Base-by-base conservation (phyloP, 768 basidiomycete species). In the Lentinula lateritia region DNA sequence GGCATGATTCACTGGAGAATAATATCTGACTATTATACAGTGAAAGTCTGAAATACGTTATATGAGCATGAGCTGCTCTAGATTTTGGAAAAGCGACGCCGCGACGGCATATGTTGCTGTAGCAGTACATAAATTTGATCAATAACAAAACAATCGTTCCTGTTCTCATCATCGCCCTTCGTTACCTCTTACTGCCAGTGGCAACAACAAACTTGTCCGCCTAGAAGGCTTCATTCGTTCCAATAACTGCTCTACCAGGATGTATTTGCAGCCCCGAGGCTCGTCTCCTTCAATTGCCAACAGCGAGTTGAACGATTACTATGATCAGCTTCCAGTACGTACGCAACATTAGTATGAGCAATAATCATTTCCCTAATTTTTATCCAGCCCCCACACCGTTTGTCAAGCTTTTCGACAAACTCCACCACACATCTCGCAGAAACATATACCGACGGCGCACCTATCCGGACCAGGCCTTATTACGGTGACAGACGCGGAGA, bases 301-400 rank as follows among this genome's bases (percentile, higher is more conserved):
- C 58, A 45, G 36, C 18, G 50, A 60, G 36, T 38, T 60, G 18
- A 46, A 60, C 32, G 50, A 60, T 32, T 60, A 52, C 39, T 60
- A 60, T 20, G 59, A 60, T 28, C 28, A 46, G 16, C 36, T 52
- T 50, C 59, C 50, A 6, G 59, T 52, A 41, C 16, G 59, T 52
- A 41, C 16, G 59, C 18, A 13, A 18, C 23, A 38, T 28, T 3
- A 39, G 3, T 18, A 20, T 16, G 12, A 20, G 7, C 3, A 13
- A 5, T 13, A 16, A 3, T 2, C 18, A 18, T 5, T 58, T 18
- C 10, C 6, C 28, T 32, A 12, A 32, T 58, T 41, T 28, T 59
- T 28, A 10, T 48, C 3, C 34, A 60, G 59, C 50, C 59, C 41
- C 50, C 59, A 9, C 59, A 52, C 39, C 59, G 50, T 50, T 20